Percentiles rank a stretch among this genome's conserved stretches.
phyloP scores from a whole-genome alignment of 768 basidiomycete species.

The Boletus rubroflammeus region DNA sequence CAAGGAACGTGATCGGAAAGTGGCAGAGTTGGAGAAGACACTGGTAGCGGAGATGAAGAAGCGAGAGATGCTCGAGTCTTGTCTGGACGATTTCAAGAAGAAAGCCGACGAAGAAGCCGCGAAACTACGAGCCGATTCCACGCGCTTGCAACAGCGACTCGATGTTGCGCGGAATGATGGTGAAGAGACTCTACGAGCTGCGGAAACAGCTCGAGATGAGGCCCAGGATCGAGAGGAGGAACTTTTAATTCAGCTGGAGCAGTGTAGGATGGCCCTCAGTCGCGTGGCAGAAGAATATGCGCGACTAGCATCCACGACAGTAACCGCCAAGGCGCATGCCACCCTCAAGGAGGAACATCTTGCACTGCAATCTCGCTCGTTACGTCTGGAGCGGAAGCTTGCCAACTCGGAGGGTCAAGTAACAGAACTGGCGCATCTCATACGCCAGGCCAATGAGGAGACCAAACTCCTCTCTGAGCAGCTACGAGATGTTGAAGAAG shows the following conservation, averaged over 20 bases:
- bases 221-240: conserved; percentile 41
- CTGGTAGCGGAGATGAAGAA: conserved; percentile 48
- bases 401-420: conserved; percentile 68
- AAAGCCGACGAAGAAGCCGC: conserved; percentile 41
- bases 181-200: conserved; percentile 30
- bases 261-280: conserved; percentile 42
- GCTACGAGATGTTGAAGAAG: conserved; percentile 18
- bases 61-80: conserved; percentile 45
- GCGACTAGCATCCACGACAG: conserved; percentile 43
- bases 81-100: conserved; percentile 40
- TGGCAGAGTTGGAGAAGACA: conserved; percentile 54
- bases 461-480: conserved; percentile 40
- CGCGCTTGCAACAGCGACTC: conserved; percentile 37
- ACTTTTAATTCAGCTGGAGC: conserved; percentile 49
- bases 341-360: conserved; percentile 40
- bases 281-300: conserved; percentile 54
- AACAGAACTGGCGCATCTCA: conserved; percentile 56
- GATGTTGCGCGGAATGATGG: conserved; percentile 37
- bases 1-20: conserved; percentile 49
- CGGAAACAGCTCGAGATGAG: conserved; percentile 32
- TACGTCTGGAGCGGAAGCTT: conserved; percentile 64
- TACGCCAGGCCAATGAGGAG: conserved; percentile 54
- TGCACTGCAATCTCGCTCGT: conserved; percentile 38
- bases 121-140: conserved; percentile 32
- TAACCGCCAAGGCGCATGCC: conserved; percentile 35